phyloP scores from a whole-genome alignment of 768 basidiomycete species.

The Cystobasidiopsis lactophilus region DNA sequence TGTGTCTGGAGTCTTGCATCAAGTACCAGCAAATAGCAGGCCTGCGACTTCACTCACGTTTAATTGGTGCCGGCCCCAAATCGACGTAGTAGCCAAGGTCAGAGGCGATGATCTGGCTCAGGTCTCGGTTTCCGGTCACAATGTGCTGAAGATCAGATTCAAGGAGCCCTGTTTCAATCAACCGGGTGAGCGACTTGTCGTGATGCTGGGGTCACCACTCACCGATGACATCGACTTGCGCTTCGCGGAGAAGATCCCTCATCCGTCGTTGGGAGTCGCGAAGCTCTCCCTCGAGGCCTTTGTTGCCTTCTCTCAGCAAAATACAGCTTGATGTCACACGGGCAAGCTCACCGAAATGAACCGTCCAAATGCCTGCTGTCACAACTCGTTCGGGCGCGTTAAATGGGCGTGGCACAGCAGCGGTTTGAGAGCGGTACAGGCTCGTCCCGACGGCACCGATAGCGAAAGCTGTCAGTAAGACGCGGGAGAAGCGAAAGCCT shows the following conservation, averaged over 20 bases:
- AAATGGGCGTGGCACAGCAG: constrained; percentile 1
- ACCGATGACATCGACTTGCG: constrained; percentile 67
- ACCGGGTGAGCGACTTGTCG: too few species aligned
- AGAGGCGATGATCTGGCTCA: constrained; percentile 58
- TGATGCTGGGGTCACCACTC: too few species aligned
- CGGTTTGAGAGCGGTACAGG: background rate
- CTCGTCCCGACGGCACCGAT: too few species aligned
- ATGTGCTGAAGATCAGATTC: constrained; percentile 62
- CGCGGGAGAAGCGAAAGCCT: background rate
- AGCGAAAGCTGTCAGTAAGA: background rate
- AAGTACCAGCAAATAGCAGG: background rate
- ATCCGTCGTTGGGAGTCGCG: constrained; percentile 47
- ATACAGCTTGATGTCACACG: too few species aligned
- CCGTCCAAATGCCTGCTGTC: constrained; percentile 69
- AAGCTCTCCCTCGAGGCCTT: constrained; percentile 36
- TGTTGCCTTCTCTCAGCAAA: too few species aligned
- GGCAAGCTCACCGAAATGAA: constrained; percentile 86
- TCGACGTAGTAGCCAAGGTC: constrained; percentile 76
- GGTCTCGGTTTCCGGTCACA: constrained; percentile 63
- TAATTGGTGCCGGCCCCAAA: constrained; percentile 64
- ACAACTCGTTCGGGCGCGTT: constrained; percentile 34
- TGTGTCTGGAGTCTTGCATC: background rate
- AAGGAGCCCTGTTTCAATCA: too few species aligned
- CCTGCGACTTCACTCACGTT: constrained; percentile 18
- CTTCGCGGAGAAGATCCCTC: constrained; percentile 43